phyloP scores from a whole-genome alignment of 169 alveolate species.

The Prorocentrum cordatum region DNA sequence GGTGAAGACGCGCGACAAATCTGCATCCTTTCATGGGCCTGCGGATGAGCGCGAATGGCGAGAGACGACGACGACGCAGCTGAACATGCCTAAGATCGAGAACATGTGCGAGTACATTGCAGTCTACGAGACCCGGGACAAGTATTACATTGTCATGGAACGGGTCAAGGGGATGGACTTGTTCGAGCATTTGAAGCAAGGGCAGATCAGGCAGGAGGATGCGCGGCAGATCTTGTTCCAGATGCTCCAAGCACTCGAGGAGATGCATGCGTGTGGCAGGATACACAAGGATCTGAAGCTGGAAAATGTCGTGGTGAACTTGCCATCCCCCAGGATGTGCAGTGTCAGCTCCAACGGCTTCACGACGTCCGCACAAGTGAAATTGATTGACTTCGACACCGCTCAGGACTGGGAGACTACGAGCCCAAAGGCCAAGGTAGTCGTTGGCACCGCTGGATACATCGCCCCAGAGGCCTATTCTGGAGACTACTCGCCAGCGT shows the following conservation, averaged over 20 bases:
- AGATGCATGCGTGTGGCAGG: conserved; percentile 78
- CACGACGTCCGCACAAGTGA: no score
- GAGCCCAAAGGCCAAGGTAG: neutral
- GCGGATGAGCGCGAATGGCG: no score
- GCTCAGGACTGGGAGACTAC: neutral
- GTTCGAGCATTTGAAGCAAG: no score
- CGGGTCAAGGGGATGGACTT: no score
- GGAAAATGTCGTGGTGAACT: conserved; percentile 75
- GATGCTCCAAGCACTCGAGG: conserved; percentile 80
- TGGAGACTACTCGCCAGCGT: conserved; percentile 78
- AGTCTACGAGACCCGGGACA: no score
- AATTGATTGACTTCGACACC: conserved; percentile 77
- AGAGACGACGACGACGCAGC: no score
- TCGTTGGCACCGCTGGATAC: conserved; percentile 78
- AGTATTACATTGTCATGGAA: no score
- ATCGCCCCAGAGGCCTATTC: conserved; percentile 75
- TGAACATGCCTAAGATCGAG: no score
- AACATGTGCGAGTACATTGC: no score
- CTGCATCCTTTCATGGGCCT: no score
- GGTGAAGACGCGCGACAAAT: no score
- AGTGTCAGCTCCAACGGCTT: conserved; percentile 74
- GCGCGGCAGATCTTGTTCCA: conserved; percentile 82
- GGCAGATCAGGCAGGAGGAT: no score
- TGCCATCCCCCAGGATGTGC: conserved; percentile 43
- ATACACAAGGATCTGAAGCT: conserved; percentile 77